Conservation (phyloP, 2,329 filamentous ascomycete species). For the Talaromyces sp. region DNA sequence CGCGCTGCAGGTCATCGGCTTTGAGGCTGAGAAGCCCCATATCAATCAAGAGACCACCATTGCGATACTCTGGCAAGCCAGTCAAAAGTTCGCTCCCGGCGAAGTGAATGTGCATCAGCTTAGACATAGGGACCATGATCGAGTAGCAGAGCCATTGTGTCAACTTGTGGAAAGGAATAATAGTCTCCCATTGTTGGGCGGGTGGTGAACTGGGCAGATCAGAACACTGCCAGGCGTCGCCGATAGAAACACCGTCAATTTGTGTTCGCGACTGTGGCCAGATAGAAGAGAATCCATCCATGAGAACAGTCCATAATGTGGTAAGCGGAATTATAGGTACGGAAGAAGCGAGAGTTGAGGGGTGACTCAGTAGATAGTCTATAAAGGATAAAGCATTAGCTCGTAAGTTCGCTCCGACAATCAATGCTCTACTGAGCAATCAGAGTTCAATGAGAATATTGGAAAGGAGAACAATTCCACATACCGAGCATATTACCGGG, state of each 20-base stretch:
- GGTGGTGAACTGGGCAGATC: slow-evolving; percentile 73
- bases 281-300: slow-evolving; percentile 81
- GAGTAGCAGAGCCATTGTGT: slow-evolving; percentile 96
- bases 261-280: slow-evolving; percentile 87
- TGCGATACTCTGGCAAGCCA: slow-evolving; percentile 87
- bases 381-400: background rate
- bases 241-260: slow-evolving; percentile 82
- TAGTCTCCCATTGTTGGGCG: slow-evolving; percentile 73
- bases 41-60: slow-evolving; percentile 85
- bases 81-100: slow-evolving; percentile 80
- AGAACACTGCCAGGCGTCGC: slow-evolving; percentile 91
- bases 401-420: background rate
- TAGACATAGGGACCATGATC: slow-evolving; percentile 87
- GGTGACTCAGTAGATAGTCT: slow-evolving; percentile 93
- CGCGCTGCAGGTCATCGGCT: slow-evolving; percentile 67
- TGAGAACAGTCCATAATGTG: slow-evolving; percentile 86
- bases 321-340: slow-evolving; percentile 84
- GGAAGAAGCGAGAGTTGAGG: slow-evolving; percentile 83
- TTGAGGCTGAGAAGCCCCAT: slow-evolving; percentile 80
- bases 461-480: slow-evolving; percentile 23
- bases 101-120: slow-evolving; percentile 77
- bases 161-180: slow-evolving; percentile 90
- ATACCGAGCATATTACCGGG: slow-evolving; percentile 93
- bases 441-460: too few relatives aligned
- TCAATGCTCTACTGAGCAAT: too few relatives aligned